Base-by-base conservation (phyloP, 78 protist genomes). In the Dictyostelium capitatum region DNA sequence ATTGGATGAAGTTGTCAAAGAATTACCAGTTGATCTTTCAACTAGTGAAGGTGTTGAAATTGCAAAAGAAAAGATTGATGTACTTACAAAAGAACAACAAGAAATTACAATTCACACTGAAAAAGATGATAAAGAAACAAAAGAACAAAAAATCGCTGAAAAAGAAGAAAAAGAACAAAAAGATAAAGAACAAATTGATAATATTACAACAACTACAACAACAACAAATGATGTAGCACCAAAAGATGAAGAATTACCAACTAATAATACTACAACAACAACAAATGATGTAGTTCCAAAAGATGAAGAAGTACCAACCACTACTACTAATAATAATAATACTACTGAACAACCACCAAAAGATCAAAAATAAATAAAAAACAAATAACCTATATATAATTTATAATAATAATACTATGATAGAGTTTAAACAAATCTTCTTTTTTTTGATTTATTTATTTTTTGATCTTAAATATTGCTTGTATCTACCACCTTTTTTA, bases 381-480 rank as follows among this genome's bases (percentile, higher is more conserved):
- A 37, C 43, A 37, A 37, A 37, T 37, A 37, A 37, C 43, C n/a
- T n/a, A 37, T 3, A 37, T 37, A 37, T 37, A 37, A 37, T 37
- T 37, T 37, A 37, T 37, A 37, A 37, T 37, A 37, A 1, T 2
- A 37, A 37, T 37, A 37, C n/a, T n/a, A 37, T 37, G 2, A 37
- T 37, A 37, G 6, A 37, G 43, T 37, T 37, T 37, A n/a, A n/a
- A n/a, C n/a, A n/a, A n/a, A n/a, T n/a, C n/a, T n/a, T n/a, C n/a
- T n/a, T n/a, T n/a, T n/a, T n/a, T n/a, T n/a, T n/a, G 28, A 62
- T 56, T 69, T 82, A 82, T 69, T 82, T 82, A 82, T 82, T 70
- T 70, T 82, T 82, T 30, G 51, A 82, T 69, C 90, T 82, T 50
- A 82, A 56, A 20, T 30, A 30, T 51, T 51, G 50, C 53, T 82